phyloP scores from a whole-genome alignment of 2,329 filamentous ascomycete species.

The Paramyrothecium sp. region DNA sequence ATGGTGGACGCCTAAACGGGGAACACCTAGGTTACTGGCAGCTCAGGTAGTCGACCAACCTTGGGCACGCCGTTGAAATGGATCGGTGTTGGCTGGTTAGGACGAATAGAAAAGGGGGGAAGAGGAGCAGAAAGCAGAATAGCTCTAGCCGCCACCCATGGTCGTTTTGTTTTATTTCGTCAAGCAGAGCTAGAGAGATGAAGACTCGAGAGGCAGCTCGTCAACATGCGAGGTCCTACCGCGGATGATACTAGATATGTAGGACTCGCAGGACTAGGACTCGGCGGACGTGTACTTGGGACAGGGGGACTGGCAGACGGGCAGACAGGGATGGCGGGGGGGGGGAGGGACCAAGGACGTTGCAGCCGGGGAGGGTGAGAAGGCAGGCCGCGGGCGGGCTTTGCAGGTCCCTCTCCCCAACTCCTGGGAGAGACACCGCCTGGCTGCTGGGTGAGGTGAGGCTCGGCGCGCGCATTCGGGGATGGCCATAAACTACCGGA shows the following conservation, averaged over 20 bases:
- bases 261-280: neutral
- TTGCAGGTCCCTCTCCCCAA: too few relatives aligned
- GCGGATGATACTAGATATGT: neutral
- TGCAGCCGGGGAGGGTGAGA: slow-evolving; percentile 3
- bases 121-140: neutral
- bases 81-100: neutral
- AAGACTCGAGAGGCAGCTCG: neutral
- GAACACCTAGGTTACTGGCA: neutral
- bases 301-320: neutral
- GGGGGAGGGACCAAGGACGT: too few relatives aligned
- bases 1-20: slow-evolving; percentile 12
- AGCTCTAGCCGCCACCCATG: neutral
- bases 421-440: too few relatives aligned
- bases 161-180: neutral
- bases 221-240: neutral
- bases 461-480: neutral
- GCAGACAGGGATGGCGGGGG: slow-evolving; percentile 9
- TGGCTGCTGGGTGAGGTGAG: neutral
- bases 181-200: neutral
- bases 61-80: too few relatives aligned
- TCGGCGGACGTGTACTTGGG: neutral
- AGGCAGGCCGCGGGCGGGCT: too few relatives aligned
- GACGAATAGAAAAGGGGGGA: neutral
- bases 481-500: neutral
- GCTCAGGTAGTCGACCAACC: neutral